phyloP scores from a whole-genome alignment of 345 rosid species.

The Ceriops decandra region DNA sequence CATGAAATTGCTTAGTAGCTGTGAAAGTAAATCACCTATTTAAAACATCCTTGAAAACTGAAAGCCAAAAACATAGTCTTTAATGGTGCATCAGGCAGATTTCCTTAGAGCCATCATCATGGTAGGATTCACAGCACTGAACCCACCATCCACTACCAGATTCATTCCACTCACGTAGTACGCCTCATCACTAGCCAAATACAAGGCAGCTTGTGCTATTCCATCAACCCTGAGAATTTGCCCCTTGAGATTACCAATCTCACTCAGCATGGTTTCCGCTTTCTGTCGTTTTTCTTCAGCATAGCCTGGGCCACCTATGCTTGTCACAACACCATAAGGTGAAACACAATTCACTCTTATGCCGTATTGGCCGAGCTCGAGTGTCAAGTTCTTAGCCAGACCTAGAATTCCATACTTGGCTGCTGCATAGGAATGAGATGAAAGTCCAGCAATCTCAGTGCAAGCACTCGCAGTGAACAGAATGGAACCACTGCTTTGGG shows the following conservation, averaged over 20 bases:
- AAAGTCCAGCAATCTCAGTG: slow-evolving; percentile 28
- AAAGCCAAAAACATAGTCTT: too few species aligned
- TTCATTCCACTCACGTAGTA: slow-evolving; percentile 37
- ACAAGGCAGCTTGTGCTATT: slow-evolving; percentile 33
- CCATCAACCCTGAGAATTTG: slow-evolving; percentile 19
- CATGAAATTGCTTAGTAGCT: too few species aligned
- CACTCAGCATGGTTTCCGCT: neutral
- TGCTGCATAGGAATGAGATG: slow-evolving; percentile 19
- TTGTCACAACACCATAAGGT: slow-evolving; percentile 18
- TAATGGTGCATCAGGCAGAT: neutral
- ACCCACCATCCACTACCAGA: slow-evolving; percentile 43
- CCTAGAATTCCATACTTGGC: slow-evolving; percentile 36
- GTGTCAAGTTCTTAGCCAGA: slow-evolving; percentile 29
- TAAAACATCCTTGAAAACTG: neutral
- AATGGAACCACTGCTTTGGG: slow-evolving; percentile 28
- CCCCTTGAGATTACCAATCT: slow-evolving; percentile 30
- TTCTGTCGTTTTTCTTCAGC: neutral
- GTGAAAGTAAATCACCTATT: neutral
- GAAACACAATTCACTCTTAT: slow-evolving; percentile 46
- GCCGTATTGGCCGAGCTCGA: slow-evolving; percentile 37
- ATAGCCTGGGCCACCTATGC: neutral
- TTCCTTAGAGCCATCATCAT: neutral
- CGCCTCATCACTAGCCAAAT: slow-evolving; percentile 42
- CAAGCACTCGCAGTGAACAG: slow-evolving; percentile 34
- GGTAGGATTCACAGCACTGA: slow-evolving; percentile 29